These are phyloP conservation scores for Pseudogymnoascus sp. DNA, from an alignment of 2,329 filamentous ascomycete genomes.

Conservation along the genomic window DNA sequence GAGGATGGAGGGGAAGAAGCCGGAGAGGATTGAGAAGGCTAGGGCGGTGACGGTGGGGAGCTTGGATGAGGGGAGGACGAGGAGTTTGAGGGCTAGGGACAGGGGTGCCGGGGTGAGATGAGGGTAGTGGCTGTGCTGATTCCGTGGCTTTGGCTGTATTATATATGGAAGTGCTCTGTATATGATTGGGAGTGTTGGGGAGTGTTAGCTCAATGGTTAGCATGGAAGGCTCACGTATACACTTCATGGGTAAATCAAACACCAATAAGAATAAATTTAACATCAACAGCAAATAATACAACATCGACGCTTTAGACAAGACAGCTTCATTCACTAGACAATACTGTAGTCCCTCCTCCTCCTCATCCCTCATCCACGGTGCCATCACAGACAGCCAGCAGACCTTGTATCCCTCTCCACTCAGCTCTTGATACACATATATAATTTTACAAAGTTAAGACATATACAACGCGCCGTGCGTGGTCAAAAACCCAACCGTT, in stretches of 20 bases:
- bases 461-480: constrained; percentile 1
- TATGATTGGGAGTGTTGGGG: not conserved
- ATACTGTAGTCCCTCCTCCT: not conserved
- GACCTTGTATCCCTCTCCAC: not conserved
- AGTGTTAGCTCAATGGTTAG: not conserved
- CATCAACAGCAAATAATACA: not conserved
- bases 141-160: not conserved
- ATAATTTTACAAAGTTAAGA: not conserved
- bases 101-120: not conserved
- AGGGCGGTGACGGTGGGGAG: constrained; percentile 18
- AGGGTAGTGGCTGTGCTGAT: not conserved
- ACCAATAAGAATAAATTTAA: not conserved
- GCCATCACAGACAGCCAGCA: not conserved
- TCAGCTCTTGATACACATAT: constrained; percentile 4
- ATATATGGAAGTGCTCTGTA: constrained; percentile 3
- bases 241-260: not conserved
- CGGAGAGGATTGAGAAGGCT: constrained; percentile 15
- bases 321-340: not conserved
- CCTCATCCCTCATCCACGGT: not conserved
- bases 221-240: not conserved
- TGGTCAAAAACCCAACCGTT: not conserved
- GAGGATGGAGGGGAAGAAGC: constrained; percentile 24
- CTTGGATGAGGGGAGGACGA: constrained; percentile 10
- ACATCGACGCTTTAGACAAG: not conserved
- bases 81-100: not conserved